Evolutionary conservation across 306 rosid species (phyloP).

Genomic region (Cyclanthera cordifolia): DNA sequence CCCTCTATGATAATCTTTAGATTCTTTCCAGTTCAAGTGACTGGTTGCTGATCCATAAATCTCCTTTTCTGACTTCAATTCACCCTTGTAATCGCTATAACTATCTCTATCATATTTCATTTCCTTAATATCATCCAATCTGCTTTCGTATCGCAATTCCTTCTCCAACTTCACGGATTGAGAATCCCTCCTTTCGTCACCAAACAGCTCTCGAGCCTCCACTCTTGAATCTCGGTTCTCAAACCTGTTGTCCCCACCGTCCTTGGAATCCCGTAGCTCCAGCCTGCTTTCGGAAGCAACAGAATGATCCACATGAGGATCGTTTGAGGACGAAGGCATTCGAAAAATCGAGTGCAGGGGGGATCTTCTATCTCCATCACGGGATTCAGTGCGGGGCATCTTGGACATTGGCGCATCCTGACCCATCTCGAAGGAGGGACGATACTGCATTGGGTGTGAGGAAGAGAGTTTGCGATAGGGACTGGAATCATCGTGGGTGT

Average conservation of each 20-base stretch:
- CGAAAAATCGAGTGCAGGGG: constrained; percentile 52
- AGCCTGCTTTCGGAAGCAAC: constrained; percentile 38
- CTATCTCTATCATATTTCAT: constrained; percentile 49
- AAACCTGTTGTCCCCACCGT: constrained; percentile 43
- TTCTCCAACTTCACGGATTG: constrained; percentile 55
- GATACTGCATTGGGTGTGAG: constrained; percentile 46
- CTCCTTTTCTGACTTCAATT: constrained; percentile 47
- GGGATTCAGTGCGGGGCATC: constrained; percentile 54
- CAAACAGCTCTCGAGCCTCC: constrained; percentile 49
- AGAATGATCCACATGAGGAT: constrained; percentile 44
- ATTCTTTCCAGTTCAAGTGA: constrained; percentile 70
- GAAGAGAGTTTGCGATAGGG: constrained; percentile 45
- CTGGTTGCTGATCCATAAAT: constrained; percentile 30
- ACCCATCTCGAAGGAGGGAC: constrained; percentile 46
- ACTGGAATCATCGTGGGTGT: constrained; percentile 51
- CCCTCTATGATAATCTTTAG: constrained; percentile 60
- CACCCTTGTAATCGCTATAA: constrained; percentile 49
- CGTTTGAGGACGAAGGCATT: constrained; percentile 47
- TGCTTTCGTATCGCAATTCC: constrained; percentile 46
- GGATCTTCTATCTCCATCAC: constrained; percentile 67
- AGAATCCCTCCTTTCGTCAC: constrained; percentile 58
- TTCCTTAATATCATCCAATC: constrained; percentile 63
- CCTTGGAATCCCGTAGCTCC: constrained; percentile 61
- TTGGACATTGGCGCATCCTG: constrained; percentile 48
- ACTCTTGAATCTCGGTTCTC: constrained; percentile 64